phyloP scores from a whole-genome alignment of 2,329 filamentous ascomycete genomes.

The Phaeosphaeria sp. region DNA sequence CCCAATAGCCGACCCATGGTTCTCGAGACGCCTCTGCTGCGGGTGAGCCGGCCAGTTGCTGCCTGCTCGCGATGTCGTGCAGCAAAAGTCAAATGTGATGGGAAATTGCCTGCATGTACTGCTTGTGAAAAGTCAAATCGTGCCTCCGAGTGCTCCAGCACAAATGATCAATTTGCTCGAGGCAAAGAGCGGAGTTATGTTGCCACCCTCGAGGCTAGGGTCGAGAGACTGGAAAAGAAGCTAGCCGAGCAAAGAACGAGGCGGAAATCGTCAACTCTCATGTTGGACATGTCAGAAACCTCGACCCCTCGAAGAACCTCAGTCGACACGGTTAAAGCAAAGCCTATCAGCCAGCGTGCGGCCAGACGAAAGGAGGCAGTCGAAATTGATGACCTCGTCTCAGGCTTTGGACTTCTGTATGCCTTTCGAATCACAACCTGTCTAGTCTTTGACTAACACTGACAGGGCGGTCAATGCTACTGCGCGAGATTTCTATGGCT shows the following conservation, averaged over 20 bases:
- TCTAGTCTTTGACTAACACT: constrained; percentile 13
- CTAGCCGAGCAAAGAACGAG: constrained; percentile 70
- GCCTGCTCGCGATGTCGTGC: constrained; percentile 83
- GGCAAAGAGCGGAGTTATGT: constrained; percentile 98
- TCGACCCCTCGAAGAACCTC: constrained; percentile 59
- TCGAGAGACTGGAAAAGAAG: constrained; percentile 84
- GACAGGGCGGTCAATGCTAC: constrained; percentile 89
- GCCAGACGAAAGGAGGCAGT: constrained; percentile 72
- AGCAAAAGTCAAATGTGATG: constrained; percentile 98
- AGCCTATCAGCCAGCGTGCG: constrained; percentile 46
- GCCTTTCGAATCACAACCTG: constrained; percentile 36
- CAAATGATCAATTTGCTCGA: constrained; percentile 92
- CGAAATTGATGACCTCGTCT: constrained; percentile 89
- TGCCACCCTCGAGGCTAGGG: constrained; percentile 87
- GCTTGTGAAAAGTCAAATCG: constrained; percentile 93
- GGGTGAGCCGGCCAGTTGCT: constrained; percentile 79
- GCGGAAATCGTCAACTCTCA: constrained; percentile 72
- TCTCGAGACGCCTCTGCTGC: constrained; percentile 65
- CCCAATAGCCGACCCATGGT: constrained; percentile 48
- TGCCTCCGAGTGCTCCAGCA: constrained; percentile 85
- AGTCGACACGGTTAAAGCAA: constrained; percentile 43
- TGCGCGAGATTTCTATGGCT: constrained; percentile 89
- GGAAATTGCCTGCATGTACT: constrained; percentile 92
- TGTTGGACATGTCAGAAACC: constrained; percentile 64
- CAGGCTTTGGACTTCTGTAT: constrained; percentile 90